phyloP scores from a whole-genome alignment of 345 rosid genomes.

The Raphanus sativus region DNA sequence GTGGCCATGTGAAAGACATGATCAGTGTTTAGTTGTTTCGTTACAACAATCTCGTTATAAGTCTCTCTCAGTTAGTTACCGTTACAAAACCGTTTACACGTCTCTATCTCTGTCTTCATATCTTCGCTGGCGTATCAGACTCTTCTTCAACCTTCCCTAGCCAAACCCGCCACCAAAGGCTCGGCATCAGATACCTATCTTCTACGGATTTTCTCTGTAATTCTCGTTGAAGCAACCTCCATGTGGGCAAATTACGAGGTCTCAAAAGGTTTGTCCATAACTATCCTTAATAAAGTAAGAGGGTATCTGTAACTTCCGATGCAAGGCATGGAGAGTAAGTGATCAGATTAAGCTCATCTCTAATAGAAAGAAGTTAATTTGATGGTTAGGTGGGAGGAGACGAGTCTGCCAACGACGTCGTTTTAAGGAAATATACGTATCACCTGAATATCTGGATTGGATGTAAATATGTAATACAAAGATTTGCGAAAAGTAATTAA shows the following conservation, averaged over 20 bases:
- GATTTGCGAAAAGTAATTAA: too few species aligned
- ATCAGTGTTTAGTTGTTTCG: conserved; percentile 35
- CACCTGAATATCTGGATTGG: too few species aligned
- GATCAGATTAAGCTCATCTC: too few species aligned
- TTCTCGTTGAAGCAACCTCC: conserved; percentile 47
- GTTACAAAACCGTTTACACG: conserved; percentile 21
- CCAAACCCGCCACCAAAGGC: conserved; percentile 4
- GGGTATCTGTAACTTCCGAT: conserved; percentile 6
- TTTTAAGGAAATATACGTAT: not conserved
- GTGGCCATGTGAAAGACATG: conserved; percentile 47
- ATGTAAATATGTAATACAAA: too few species aligned
- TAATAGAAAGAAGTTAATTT: too few species aligned
- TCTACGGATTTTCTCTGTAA: conserved; percentile 39
- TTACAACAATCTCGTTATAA: conserved; percentile 29
- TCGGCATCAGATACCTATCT: conserved; percentile 12
- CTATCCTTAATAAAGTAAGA: not conserved
- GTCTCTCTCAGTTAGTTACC: conserved; percentile 25
- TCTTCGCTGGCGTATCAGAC: conserved; percentile 36
- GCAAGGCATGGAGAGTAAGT: conserved; percentile 15
- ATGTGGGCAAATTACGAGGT: conserved; percentile 58
- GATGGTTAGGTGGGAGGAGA: too few species aligned
- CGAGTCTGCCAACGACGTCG: too few species aligned
- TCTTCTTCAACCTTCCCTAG: conserved; percentile 41
- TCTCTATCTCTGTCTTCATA: conserved; percentile 10
- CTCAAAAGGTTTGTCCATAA: conserved; percentile 50